Conservation (phyloP, 331 rosid species). For the Telfairia occidentalis region DNA sequence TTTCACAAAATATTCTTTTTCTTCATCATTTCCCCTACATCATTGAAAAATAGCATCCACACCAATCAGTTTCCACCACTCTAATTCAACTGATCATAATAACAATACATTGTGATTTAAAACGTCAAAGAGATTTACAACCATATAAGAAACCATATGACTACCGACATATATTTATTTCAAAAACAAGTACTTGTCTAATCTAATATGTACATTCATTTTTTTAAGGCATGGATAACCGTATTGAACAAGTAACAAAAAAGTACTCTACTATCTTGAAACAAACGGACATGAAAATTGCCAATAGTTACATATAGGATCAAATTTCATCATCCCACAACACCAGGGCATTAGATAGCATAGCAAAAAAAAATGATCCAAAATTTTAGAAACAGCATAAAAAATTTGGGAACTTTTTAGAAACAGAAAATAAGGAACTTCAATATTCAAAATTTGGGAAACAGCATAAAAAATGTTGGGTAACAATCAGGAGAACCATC, state of each 20-base stretch:
- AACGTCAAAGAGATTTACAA: not conserved
- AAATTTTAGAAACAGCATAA: no score
- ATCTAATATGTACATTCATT: not conserved
- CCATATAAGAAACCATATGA: constrained; percentile 1
- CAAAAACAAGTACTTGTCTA: not conserved
- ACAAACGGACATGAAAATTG: not conserved
- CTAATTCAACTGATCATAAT: not conserved
- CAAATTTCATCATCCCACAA: not conserved
- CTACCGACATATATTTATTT: not conserved
- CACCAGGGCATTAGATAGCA: not conserved
- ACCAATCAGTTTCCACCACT: constrained; percentile 13
- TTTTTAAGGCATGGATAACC: not conserved
- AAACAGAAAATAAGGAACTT: not conserved
- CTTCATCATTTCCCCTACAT: constrained; percentile 61
- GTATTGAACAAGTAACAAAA: not conserved
- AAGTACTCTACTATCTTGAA: not conserved
- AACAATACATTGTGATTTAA: not conserved
- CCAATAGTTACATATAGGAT: not conserved
- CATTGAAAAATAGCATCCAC: constrained; percentile 15
- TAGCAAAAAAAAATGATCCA: not conserved
- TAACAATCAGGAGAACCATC: not conserved
- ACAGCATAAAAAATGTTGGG: not conserved
- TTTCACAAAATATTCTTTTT: constrained; percentile 78
- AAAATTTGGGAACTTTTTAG: not conserved
- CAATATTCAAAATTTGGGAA: not conserved